A percentile compares a stretch with the other conserved stretches of the same genome.
These are phyloP conservation scores for Cyclotella atomus DNA, from an alignment of 108 stramenopile species.

Conservation along the genomic window DNA sequence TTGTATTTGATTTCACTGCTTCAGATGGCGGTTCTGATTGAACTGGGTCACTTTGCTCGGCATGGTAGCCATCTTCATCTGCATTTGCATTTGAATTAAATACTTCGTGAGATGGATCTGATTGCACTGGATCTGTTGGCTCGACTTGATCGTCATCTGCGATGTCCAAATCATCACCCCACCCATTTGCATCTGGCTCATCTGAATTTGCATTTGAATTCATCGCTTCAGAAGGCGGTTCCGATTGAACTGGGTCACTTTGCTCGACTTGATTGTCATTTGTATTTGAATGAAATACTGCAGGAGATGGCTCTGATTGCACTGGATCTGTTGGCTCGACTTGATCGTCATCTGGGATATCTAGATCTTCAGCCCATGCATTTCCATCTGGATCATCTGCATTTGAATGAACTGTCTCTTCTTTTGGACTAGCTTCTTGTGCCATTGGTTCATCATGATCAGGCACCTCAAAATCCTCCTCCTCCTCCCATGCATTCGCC, in stretches of 20 bases:
- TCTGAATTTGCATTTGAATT: background rate
- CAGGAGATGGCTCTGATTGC: background rate
- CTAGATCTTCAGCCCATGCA: background rate
- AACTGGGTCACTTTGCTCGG: no score
- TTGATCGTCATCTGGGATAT: background rate
- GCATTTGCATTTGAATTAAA: background rate
- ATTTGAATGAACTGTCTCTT: no score
- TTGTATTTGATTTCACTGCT: no score
- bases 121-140: background rate
- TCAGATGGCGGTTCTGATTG: background rate
- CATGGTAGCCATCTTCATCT: background rate
- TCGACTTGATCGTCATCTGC: background rate
- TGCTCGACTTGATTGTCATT: background rate
- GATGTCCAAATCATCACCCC: constrained; percentile 6
- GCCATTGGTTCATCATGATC: background rate
- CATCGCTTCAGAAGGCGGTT: background rate
- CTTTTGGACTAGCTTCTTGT: background rate
- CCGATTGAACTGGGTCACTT: no score
- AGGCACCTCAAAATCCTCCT: background rate
- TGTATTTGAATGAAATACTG: background rate
- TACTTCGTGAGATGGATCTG: background rate
- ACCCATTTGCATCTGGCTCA: background rate
- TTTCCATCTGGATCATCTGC: no score
- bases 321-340: background rate
- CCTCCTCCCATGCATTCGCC: background rate